Evolutionary conservation across 306 rosid genomes (phyloP).

Genomic region (Coriaria nepalensis): DNA sequence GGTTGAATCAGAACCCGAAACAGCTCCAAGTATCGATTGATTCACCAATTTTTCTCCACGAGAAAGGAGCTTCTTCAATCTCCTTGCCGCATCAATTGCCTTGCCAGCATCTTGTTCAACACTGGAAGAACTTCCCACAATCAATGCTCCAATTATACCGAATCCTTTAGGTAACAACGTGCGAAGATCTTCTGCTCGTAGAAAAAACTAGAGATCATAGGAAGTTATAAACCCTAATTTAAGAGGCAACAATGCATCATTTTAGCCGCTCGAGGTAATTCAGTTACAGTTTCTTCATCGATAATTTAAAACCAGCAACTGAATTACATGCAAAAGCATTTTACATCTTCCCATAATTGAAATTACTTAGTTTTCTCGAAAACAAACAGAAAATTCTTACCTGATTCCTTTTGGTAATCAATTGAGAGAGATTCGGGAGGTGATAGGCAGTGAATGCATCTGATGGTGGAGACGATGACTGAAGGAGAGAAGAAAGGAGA

Average conservation of each 20-base stretch:
- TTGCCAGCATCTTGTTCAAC: constrained; percentile 22
- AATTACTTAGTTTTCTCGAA: neutral
- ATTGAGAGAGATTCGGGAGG: constrained; percentile 28
- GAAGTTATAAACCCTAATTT: too few relatives aligned
- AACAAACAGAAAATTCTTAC: constrained; percentile 14
- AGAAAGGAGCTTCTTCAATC: constrained; percentile 30
- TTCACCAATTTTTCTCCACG: constrained; percentile 18
- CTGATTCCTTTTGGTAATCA: constrained; percentile 53
- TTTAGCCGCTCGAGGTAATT: neutral
- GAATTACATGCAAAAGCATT: neutral
- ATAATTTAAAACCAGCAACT: neutral
- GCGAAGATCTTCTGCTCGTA: constrained; percentile 53
- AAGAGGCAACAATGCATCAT: too few relatives aligned
- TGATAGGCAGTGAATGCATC: constrained; percentile 32
- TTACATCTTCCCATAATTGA: neutral
- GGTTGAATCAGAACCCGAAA: constrained; percentile 23
- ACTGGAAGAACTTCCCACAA: constrained; percentile 25
- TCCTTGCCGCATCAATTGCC: constrained; percentile 33
- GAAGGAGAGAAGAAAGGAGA: constrained; percentile 74
- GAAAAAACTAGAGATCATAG: constrained; percentile 8
- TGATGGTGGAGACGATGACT: constrained; percentile 57
- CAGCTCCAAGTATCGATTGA: constrained; percentile 45
- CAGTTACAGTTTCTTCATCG: neutral
- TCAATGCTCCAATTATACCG: constrained; percentile 49
- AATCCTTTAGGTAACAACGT: constrained; percentile 54